Evolutionary conservation across 139 green algal genomes (phyloP).

Genomic region (Ettlia oleoabundans): DNA sequence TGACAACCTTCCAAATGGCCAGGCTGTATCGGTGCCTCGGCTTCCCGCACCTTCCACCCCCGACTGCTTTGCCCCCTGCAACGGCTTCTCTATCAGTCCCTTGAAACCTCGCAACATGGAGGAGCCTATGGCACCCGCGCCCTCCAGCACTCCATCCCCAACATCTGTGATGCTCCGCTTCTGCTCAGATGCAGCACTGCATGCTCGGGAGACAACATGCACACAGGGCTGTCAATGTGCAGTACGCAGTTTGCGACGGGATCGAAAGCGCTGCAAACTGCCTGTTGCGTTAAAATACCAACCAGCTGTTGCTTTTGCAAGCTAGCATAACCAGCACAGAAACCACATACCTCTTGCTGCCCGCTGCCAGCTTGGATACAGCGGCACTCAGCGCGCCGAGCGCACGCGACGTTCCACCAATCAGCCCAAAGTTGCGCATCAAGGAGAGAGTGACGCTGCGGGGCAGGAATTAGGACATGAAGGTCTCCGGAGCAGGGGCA

Average conservation of each 20-base stretch:
- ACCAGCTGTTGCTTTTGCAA: background rate
- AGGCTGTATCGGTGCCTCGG: too few relatives aligned
- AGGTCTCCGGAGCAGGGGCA: too few relatives aligned
- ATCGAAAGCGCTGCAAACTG: too few relatives aligned
- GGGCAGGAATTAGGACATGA: too few relatives aligned
- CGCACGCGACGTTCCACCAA: conserved; percentile 53
- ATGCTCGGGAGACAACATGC: background rate
- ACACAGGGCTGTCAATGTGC: too few relatives aligned
- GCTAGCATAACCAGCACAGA: background rate
- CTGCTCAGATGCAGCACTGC: background rate
- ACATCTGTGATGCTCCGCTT: conserved; percentile 57
- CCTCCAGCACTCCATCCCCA: conserved; percentile 79
- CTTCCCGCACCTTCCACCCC: conserved; percentile 66
- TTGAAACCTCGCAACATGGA: conserved; percentile 74
- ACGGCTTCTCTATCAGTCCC: conserved; percentile 85
- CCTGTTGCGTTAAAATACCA: too few relatives aligned
- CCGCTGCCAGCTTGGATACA: conserved; percentile 46
- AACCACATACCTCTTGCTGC: background rate
- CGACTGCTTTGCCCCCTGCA: conserved; percentile 75
- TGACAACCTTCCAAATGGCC: too few relatives aligned
- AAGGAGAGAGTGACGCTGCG: conserved; percentile 36
- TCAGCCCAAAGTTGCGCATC: conserved; percentile 61
- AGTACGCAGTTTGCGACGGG: too few relatives aligned
- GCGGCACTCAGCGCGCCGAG: conserved; percentile 52
- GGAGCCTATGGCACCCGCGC: conserved; percentile 72